Evolutionary conservation across 2,329 filamentous ascomycete genomes (phyloP), one percentile per base, ranked within the genome.

Genomic region (Fusarium sp.): DNA sequence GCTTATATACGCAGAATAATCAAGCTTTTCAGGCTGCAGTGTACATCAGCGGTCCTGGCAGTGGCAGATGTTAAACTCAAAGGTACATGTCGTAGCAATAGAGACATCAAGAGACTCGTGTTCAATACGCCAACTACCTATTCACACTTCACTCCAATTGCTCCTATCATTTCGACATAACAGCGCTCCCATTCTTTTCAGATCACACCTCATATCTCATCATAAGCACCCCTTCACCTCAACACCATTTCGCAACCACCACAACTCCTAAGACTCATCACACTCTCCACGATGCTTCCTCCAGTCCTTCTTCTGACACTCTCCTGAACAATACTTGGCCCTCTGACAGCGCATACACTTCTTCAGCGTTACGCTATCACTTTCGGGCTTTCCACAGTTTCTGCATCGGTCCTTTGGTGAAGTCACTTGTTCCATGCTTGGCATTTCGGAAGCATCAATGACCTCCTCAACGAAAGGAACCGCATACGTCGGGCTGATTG

Each of bases 221-320:
- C 27, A 11, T 20, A 9, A 37, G 3, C 3, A 16, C 32, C 37
- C 32, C 34, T 50, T 37, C 39, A 39, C 48, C 50, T 57, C 20
- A 62, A 52, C 20, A 61, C 8, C 30, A 50, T 20, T 18, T 20
- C 27, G 57, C 35, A 64, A 6, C 25, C 37, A 11, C 35, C 32
- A 1, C 13, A 34, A 57, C 34, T 56, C n/a, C 56, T 54, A 37
- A 6, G 34, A 23, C 41, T 75, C 80, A 58, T 78, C 75, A 58
- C 86, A 88, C 71, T 85, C 84, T 68, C 79, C 81, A 41, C 84
- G 80, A 76, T 91, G 88, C 76, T 82, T 85, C 75, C 84, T 87
- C 88, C 88, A 91, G 67, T 90, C 86, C 72, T 80, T 83, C 78
- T 84, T 85, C 83, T 91, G 89, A 64, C 89, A 91, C 58, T 86